Base-by-base conservation (phyloP, 2,329 filamentous ascomycete species). In the Penicillium decumbens region DNA sequence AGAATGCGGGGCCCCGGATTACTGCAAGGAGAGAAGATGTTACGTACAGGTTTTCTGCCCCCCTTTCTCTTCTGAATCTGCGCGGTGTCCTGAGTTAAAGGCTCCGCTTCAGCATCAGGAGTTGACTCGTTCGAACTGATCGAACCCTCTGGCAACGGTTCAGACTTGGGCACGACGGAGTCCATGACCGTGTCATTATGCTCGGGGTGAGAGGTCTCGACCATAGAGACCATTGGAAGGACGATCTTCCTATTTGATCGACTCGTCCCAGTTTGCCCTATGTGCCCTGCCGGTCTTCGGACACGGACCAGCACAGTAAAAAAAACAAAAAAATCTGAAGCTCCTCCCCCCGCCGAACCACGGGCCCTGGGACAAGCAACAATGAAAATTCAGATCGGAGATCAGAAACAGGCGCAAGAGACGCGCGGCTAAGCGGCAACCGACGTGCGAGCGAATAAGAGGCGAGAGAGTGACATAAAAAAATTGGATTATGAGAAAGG, bases 31-130 rank as follows among this genome's bases (percentile, higher is more conserved):
- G 32, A 27, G 35, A 47, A 46, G 41, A 42, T 58, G 49, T 61
- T 60, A 79, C 82, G 72, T 84, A 97, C 93, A 67, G 93, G 93
- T 77, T 97, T 98, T 67, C 93, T 85, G 54, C 93, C 93, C 66
- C 93, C 93, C 78, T 98, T 98, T 67, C 93, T 84, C 79, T 98
- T 98, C 68, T 91, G 90, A 43, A 70, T 72, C 58, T 74, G 74
- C 47, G 70, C 65, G n/a, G 69, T 64, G 51, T 76, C 73, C 55
- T 71, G 72, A 10, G 60, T 66, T 45, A 71, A 59, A 29, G 64
- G 59, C 51, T 71, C 67, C 45, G 66, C 71, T 50, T 74, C 73
- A 9, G 69, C 65, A 41, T 77, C 75, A 10, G 74, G 74, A 2
- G 73, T 73, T 38, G 75, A 77, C 43, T 70, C 69, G n/a, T 67